Evolutionary conservation across 2,329 filamentous ascomycete genomes (phyloP).

Genomic region (Colletotrichum sp.): DNA sequence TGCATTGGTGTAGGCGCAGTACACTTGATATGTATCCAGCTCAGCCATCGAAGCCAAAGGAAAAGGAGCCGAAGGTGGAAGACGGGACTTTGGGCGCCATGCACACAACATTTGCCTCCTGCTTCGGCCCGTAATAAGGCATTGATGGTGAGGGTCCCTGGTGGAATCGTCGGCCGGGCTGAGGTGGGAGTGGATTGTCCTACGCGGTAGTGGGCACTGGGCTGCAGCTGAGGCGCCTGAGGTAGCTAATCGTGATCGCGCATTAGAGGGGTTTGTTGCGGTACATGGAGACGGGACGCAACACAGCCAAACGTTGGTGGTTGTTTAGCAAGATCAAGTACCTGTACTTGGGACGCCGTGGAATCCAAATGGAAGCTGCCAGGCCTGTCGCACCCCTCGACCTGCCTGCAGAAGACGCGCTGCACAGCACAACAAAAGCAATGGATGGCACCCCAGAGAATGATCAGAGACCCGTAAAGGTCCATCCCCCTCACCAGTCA

Average conservation of each 20-base stretch:
- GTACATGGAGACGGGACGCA: not conserved
- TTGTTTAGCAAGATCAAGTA: not conserved
- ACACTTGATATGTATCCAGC: not conserved
- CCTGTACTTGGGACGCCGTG: not conserved
- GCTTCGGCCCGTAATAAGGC: not conserved
- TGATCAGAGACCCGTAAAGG: not conserved
- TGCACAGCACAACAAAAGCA: not conserved
- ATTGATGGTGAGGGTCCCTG: not conserved
- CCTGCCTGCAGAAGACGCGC: not conserved
- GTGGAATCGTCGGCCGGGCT: not conserved
- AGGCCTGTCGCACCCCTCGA: not conserved
- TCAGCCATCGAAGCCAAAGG: not conserved
- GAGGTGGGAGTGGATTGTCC: not conserved
- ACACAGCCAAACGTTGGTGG: not conserved
- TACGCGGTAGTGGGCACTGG: not conserved
- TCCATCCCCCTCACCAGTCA: not conserved
- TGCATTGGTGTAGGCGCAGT: not conserved
- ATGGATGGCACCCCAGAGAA: not conserved
- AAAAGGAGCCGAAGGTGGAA: not conserved
- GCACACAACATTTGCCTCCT: not conserved
- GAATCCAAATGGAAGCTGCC: constrained; percentile 17
- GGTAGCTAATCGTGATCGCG: not conserved
- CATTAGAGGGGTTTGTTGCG: not conserved
- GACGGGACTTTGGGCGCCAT: not conserved
- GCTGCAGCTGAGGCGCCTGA: constrained; percentile 2